These are phyloP conservation scores for Sicyos edulis DNA, from an alignment of 306 rosid species.

Conservation along the genomic window DNA sequence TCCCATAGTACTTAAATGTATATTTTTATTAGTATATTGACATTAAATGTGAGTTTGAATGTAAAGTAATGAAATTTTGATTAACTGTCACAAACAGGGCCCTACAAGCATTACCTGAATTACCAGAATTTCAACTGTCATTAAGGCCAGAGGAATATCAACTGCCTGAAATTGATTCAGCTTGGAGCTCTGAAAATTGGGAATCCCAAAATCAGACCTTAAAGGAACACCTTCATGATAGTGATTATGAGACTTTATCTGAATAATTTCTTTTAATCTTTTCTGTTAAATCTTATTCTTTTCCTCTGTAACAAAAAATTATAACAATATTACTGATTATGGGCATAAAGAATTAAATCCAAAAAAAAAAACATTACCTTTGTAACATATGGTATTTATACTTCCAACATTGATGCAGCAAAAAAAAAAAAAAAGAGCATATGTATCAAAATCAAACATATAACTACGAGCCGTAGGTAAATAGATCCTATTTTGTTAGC, in stretches of 20 bases:
- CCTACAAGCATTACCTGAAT: slow-evolving; percentile 69
- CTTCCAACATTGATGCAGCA: too few relatives aligned
- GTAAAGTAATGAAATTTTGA: neutral
- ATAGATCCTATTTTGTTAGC: too few relatives aligned
- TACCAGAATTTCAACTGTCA: slow-evolving; percentile 88
- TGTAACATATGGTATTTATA: too few relatives aligned
- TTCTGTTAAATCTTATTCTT: neutral
- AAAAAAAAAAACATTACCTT: neutral
- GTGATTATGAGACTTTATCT: slow-evolving; percentile 44
- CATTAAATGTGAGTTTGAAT: neutral
- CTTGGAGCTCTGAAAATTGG: slow-evolving; percentile 66
- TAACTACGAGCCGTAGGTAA: too few relatives aligned
- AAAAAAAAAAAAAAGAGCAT: too few relatives aligned
- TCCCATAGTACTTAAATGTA: neutral
- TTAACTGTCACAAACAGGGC: slow-evolving; percentile 43
- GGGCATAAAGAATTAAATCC: neutral
- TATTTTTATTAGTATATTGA: neutral
- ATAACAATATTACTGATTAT: neutral
- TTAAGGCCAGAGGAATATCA: slow-evolving; percentile 71
- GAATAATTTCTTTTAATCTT: slow-evolving; percentile 25
- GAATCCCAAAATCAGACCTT: slow-evolving; percentile 51
- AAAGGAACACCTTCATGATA: slow-evolving; percentile 66
- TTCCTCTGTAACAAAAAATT: neutral
- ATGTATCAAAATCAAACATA: too few relatives aligned
- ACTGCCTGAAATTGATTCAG: slow-evolving; percentile 58